A percentile compares a stretch with the other conserved stretches of the same genome.
Conservation (phyloP, 805 yeast species). For the Candida multigemmis region DNA sequence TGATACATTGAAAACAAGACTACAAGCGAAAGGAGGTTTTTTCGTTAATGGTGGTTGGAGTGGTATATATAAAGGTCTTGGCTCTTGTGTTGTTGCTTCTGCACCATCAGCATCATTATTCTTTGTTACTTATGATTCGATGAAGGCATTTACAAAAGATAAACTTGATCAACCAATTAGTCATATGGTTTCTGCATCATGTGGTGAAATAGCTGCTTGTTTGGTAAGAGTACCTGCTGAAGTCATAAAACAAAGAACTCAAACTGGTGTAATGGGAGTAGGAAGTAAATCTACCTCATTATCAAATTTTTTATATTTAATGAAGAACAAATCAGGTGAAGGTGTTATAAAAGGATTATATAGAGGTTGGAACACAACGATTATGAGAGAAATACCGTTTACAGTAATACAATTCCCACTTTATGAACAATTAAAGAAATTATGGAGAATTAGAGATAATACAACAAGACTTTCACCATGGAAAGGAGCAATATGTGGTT, state of each 20-base stretch:
- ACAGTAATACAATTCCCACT: slow-evolving; percentile 93
- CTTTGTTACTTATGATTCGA: slow-evolving; percentile 70
- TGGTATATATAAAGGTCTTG: slow-evolving; percentile 88
- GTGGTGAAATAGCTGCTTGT: slow-evolving; percentile 93
- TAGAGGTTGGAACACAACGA: slow-evolving; percentile 89
- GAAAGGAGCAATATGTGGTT: slow-evolving; percentile 80
- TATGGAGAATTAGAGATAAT: slow-evolving; percentile 33
- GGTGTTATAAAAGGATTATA: slow-evolving; percentile 73
- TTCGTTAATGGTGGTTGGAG: slow-evolving; percentile 86
- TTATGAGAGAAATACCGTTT: slow-evolving; percentile 93
- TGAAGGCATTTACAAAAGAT: slow-evolving; percentile 40
- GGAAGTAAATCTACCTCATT: slow-evolving; percentile 45
- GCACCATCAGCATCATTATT: slow-evolving; percentile 62
- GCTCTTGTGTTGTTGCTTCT: slow-evolving; percentile 87
- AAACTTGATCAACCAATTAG: slow-evolving; percentile 25
- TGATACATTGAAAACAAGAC: slow-evolving; percentile 87
- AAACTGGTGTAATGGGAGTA: slow-evolving; percentile 33
- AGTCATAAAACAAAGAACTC: slow-evolving; percentile 91
- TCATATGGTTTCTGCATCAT: slow-evolving; percentile 83
- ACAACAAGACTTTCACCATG: slow-evolving; percentile 43
- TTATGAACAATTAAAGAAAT: slow-evolving; percentile 70
- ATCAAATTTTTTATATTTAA: slow-evolving; percentile 55
- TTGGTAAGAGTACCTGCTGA: slow-evolving; percentile 94
- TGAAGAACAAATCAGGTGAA: slow-evolving; percentile 64
- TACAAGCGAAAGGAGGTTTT: slow-evolving; percentile 95